These are phyloP conservation scores for Funneliformis caledonium DNA, from an alignment of 371 early-diverging fungal species.

Conservation along the genomic window DNA sequence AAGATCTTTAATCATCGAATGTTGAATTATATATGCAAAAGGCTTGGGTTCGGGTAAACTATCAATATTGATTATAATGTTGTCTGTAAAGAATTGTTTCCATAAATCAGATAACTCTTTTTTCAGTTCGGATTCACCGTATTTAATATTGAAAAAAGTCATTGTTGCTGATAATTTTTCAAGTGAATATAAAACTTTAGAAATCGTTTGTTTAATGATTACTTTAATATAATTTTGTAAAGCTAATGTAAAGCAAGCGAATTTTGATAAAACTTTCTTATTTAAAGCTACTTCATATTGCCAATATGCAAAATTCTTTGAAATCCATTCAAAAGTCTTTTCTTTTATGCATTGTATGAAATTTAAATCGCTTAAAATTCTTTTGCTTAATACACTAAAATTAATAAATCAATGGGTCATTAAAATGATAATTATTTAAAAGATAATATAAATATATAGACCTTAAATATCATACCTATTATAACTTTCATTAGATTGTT, in stretches of 20 bases:
- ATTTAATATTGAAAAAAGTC: background rate
- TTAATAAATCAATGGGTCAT: background rate
- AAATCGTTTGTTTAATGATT: slow-evolving; percentile 5
- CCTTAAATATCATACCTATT: background rate
- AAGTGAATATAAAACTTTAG: slow-evolving; percentile 29
- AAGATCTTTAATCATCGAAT: too few relatives aligned
- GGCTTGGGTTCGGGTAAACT: slow-evolving; percentile 24
- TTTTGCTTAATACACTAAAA: background rate
- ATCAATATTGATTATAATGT: slow-evolving; percentile 19
- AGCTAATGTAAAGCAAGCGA: slow-evolving; percentile 14
- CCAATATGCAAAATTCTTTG: slow-evolving; percentile 7
- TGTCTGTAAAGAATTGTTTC: slow-evolving; percentile 12
- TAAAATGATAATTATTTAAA: background rate
- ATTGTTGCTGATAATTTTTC: slow-evolving; percentile 18
- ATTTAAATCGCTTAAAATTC: slow-evolving; percentile 4
- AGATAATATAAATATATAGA: background rate
- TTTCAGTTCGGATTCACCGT: background rate
- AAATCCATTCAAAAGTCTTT: slow-evolving; percentile 17
- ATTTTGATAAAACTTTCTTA: slow-evolving; percentile 26
- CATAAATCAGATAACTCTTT: background rate
- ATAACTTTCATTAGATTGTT: background rate
- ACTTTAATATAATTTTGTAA: slow-evolving; percentile 17
- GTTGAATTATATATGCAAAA: too few relatives aligned
- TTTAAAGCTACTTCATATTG: slow-evolving; percentile 31
- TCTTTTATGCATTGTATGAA: slow-evolving; percentile 17